These are phyloP conservation scores for Endoconidiophora polonica DNA, from an alignment of 2,329 filamentous ascomycete genomes.

Conservation along the genomic window DNA sequence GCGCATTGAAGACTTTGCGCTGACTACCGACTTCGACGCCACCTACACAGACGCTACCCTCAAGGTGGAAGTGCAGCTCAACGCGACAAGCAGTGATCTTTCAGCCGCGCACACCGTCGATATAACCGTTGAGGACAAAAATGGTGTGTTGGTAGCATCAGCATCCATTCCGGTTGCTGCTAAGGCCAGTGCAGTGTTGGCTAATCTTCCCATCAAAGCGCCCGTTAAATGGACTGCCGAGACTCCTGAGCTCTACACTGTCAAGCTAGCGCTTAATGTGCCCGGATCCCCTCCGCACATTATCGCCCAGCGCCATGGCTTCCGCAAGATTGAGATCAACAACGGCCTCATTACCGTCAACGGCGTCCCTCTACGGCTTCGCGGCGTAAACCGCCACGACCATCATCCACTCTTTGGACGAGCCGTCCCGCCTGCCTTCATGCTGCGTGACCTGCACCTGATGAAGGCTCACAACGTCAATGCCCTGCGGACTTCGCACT, in stretches of 20 bases:
- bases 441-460: slow-evolving; percentile 41
- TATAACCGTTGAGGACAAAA: too few relatives aligned
- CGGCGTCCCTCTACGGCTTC: slow-evolving; percentile 44
- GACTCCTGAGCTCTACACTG: slow-evolving; percentile 43
- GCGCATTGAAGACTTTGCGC: slow-evolving; percentile 37
- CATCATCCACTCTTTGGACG: slow-evolving; percentile 48
- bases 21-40: slow-evolving; percentile 35
- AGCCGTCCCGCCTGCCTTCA: slow-evolving; percentile 42
- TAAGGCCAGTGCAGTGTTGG: too few relatives aligned
- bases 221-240: slow-evolving; percentile 55
- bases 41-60: slow-evolving; percentile 26
- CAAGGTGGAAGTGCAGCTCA: slow-evolving; percentile 26
- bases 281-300: slow-evolving; percentile 21
- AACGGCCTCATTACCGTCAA: slow-evolving; percentile 48
- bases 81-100: slow-evolving; percentile 16
- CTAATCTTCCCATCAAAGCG: slow-evolving; percentile 22
- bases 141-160: background rate
- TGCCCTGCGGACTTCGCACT: slow-evolving; percentile 50
- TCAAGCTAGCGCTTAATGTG: slow-evolving; percentile 17
- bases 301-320: slow-evolving; percentile 36
- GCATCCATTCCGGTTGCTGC: background rate
- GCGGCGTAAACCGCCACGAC: slow-evolving; percentile 55
- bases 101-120: slow-evolving; percentile 17
- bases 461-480: slow-evolving; percentile 60
- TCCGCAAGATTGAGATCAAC: slow-evolving; percentile 44